Evolutionary conservation across 352 stramenopile genomes (phyloP), one percentile per base, ranked within the genome.

Genomic region (Pythium brassicae): DNA sequence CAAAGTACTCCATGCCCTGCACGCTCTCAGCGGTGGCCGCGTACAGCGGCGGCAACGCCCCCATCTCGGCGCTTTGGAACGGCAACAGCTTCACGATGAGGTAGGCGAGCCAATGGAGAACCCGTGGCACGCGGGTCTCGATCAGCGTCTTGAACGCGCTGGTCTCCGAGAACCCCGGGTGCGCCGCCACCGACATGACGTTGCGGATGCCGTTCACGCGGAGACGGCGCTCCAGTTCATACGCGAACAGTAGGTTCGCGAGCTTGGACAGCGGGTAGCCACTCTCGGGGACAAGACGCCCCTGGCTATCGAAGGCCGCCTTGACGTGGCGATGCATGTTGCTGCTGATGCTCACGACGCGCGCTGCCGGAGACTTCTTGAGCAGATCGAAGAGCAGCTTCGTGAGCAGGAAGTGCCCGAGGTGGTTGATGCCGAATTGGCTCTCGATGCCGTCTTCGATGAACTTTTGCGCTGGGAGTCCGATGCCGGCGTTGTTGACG

Each of bases 371-470:
- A 12, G 66, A 68, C 37, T 27, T 37, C 32, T 65, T 57, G 6
- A 83, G 60, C 14, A 85, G 34, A 2, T 68, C 61, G 14, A 90
- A 57, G 17, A 89, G 48, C 50, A 76, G 59, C 10, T 60, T 61
- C 22, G 81, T 90, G 15, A 94, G 56, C 22, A 68, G 59, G 57
- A 94, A 90, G 57, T 89, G 76, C 7, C 75, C 79, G 39, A 94
- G 27, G 56, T 92, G 71, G 62, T 94, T 94, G 27, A 71, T 79
- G 0, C 67, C 81, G 56, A 94, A 92, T 34, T 92, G 81, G 19
- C 57, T 59, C 55, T 92, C 81, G 22, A 78, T 46, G 4, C 74
- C 78, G 42, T 86, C 65, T 0, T 27, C 27, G 8, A 67, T 79
- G 20, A 74, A 45, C 14, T 55, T 48, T 45, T 79, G 69, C 73